These are phyloP conservation scores for Kodamaea fungicola DNA, from an alignment of 1,139 yeast genomes.

Conservation along the genomic window DNA sequence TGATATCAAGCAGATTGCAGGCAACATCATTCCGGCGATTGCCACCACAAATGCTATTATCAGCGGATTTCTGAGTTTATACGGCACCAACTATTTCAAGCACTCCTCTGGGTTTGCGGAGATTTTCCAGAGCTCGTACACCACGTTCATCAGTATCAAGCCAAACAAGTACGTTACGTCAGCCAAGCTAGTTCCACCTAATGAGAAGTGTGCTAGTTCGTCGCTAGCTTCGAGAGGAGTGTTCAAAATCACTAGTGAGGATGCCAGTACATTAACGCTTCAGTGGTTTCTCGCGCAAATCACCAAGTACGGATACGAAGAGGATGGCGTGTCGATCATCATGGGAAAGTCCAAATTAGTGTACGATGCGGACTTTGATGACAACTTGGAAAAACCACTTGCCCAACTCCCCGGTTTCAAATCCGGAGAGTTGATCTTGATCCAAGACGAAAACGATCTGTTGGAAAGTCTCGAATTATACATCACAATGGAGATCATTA, in stretches of 20 bases:
- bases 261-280: conserved; percentile 22
- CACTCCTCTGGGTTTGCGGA: conserved; percentile 13
- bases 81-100: conserved; percentile 54
- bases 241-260: conserved; percentile 15
- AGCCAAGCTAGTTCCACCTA: conserved; percentile 59
- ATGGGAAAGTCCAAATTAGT: conserved; percentile 59
- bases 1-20: conserved; percentile 91
- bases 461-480: conserved; percentile 70
- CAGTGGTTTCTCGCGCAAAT: conserved; percentile 42
- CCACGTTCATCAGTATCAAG: conserved; percentile 65
- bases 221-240: conserved; percentile 55
- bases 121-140: conserved; percentile 30
- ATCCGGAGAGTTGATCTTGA: conserved; percentile 58
- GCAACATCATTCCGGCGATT: conserved; percentile 96
- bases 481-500: conserved; percentile 28
- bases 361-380: conserved; percentile 88
- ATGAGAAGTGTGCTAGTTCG: conserved; percentile 70
- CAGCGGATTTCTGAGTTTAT: conserved; percentile 79
- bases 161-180: conserved; percentile 68
- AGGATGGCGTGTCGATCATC: conserved; percentile 64
- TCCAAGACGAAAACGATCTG: conserved; percentile 76
- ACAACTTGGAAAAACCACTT: conserved; percentile 53
- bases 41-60: conserved; percentile 97
- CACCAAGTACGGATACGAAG: conserved; percentile 52
- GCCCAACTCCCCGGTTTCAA: conserved; percentile 49